Base-by-base conservation (phyloP, 1,284 basidiomycete genomes). In the Amylostereum chailletii region DNA sequence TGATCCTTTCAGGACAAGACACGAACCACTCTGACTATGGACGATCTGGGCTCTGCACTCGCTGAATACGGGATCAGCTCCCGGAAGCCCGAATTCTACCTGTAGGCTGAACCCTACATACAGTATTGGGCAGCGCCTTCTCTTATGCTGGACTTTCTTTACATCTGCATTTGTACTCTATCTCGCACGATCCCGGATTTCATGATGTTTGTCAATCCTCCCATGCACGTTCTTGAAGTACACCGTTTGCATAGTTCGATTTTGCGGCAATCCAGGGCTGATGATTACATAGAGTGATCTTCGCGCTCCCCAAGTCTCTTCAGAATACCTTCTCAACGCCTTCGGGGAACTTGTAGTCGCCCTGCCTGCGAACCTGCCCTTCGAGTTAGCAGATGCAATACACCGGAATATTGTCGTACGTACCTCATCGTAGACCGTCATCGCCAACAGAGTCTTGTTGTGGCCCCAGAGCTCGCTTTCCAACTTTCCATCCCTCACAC, bases 21-120 rank as follows among this genome's bases (percentile, higher is more conserved):
- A 37, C 82, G 91, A 55, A 98, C 96, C n/a, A 93, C 94, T 0
- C 71, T 99, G 53, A 97, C 93, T 4, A 97, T 98, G 94, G 96
- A 99, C 55, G 96, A 99, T 63, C 74, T 99, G 43, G 88, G 86
- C 53, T 77, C 93, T 5, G 96, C 96, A 1, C 77, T 99, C 30
- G 78, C 81, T 39, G 96, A 99, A 66, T 97, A 98, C 62, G 95
- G 96, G 4, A 93, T 97, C 59, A 94, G 88, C 58, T 80, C 90
- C n/a, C 83, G 87, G 63, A 94, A 94, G 61, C 90, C 92, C 19
- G 92, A 94, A 56, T 95, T 88, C 65, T 91, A 86, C 65, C 72
- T 90, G 67, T 90, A 66, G 66, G 36, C 36, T n/a, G 19, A 19
- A 36, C 10, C 27, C 31, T 27, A 33, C 40, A 29, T 42, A 4